Evolutionary conservation across 129 eudicot species (phyloP), one percentile per base, ranked within the genome.

Genomic region (Lactuca saligna): DNA sequence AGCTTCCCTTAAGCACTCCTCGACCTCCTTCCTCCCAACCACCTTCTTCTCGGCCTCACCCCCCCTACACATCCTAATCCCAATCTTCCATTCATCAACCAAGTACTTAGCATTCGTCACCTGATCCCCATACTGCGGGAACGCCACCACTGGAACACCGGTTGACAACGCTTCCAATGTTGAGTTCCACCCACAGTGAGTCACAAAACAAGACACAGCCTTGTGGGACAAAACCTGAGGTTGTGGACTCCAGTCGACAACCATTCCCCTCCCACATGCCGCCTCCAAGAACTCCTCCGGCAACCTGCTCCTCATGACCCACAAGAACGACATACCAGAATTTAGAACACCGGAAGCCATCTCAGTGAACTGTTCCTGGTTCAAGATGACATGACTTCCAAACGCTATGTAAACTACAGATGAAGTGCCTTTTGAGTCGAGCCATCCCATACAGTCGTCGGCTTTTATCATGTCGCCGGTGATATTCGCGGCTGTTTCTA

Each of bases 161-260:
- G 65, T 75, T 0, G 94, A 54, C 10, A 90, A 15, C 4, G 81
- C 84, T 69, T 90, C 95, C 62, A 84, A 44, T 0, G 91, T 58
- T 2, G 95, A 90, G 74, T 89, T 89, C 96, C 90, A 89, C 8
- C 96, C 96, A 59, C 96, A 89, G 51, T 86, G 96, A 2, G 87
- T 82, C 56, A 86, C 57, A 9, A 86, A 90, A 55, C 90, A 90
- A 7, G 88, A 88, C 1, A 79, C 65, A 0, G 97, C 80, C 9
- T 69, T 72, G 63, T 90, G 94, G 10, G 72, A 69, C 33, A 90
- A 61, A 9, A 90, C 94, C 51, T 78, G 46, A 39, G 85, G 88
- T 56, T 90, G 97, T 15, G 88, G 73, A 56, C 82, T 57, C 88
- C 87, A 86, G 11, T 82, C 54, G 54, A 90, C 88, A 13, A 90